phyloP scores from a whole-genome alignment of 768 basidiomycete genomes.

The Hydnomerulius pinastri region DNA sequence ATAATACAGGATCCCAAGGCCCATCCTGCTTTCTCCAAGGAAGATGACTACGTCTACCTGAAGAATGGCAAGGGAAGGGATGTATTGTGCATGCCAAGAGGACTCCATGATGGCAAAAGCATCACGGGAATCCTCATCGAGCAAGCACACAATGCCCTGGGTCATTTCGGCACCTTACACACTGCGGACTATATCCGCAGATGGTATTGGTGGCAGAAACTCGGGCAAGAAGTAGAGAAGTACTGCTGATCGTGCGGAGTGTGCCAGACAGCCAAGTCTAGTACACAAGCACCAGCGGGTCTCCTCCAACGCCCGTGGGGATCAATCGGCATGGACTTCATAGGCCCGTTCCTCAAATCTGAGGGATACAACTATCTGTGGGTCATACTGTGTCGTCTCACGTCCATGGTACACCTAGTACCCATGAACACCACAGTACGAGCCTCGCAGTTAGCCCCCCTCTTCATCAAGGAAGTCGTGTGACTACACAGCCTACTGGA shows the following conservation, averaged over 20 bases:
- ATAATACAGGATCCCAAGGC: neutral
- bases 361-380: slow-evolving; percentile 25
- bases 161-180: slow-evolving; percentile 32
- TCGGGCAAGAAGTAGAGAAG: neutral
- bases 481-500: slow-evolving; percentile 31
- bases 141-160: slow-evolving; percentile 32
- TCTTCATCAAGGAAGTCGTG: slow-evolving; percentile 30
- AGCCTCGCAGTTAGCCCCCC: slow-evolving; percentile 31
- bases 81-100: slow-evolving; percentile 20
- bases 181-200: slow-evolving; percentile 34
- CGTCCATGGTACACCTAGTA: slow-evolving; percentile 35
- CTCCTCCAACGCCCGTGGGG: slow-evolving; percentile 26
- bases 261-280: slow-evolving; percentile 26
- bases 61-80: neutral
- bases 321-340: slow-evolving; percentile 31
- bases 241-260: neutral
- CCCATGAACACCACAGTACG: slow-evolving; percentile 25
- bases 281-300: slow-evolving; percentile 17
- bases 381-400: slow-evolving; percentile 29
- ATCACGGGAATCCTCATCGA: slow-evolving; percentile 21
- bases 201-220: neutral
- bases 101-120: slow-evolving; percentile 7
- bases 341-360: slow-evolving; percentile 20
- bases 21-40: neutral
- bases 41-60: neutral